Evolutionary conservation across 2,329 filamentous ascomycete species (phyloP).

Genomic region (Aspergillus hortae): DNA sequence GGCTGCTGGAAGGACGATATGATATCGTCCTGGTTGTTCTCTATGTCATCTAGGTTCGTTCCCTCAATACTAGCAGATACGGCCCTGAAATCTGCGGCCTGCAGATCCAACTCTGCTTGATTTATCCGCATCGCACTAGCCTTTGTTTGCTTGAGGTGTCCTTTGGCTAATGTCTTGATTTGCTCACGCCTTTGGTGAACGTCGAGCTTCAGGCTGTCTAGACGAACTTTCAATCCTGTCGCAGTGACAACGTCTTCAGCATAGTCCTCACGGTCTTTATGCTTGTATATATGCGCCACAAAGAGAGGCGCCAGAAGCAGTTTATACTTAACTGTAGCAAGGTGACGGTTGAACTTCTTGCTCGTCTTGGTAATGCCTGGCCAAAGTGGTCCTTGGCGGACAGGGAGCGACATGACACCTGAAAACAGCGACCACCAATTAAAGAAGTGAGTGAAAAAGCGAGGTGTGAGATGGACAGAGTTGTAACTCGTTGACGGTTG

Average conservation of each 20-base stretch:
- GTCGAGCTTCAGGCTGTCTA: slow-evolving; percentile 97
- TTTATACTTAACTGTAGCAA: slow-evolving; percentile 99
- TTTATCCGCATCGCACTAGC: slow-evolving; percentile 96
- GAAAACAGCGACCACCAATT: slow-evolving; percentile 97
- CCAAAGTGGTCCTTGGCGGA: slow-evolving; percentile 88
- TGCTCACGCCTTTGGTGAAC: slow-evolving; percentile 91
- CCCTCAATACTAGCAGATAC: slow-evolving; percentile 86
- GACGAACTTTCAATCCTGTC: slow-evolving; percentile 90
- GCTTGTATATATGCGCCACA: slow-evolving; percentile 96
- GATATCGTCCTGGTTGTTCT: slow-evolving; percentile 56
- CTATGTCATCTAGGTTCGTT: slow-evolving; percentile 72
- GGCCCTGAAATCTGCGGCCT: slow-evolving; percentile 86
- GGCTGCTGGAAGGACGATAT: slow-evolving; percentile 55
- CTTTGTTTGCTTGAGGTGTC: slow-evolving; percentile 69
- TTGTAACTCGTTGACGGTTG: slow-evolving; percentile 90
- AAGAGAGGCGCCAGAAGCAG: slow-evolving; percentile 87
- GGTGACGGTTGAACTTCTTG: slow-evolving; percentile 95
- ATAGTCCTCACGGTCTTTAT: slow-evolving; percentile 90
- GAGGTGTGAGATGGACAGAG: slow-evolving; percentile 86
- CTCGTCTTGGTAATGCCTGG: slow-evolving; percentile 91
- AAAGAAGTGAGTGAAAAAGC: slow-evolving; percentile 98
- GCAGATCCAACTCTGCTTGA: slow-evolving; percentile 85
- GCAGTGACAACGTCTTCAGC: slow-evolving; percentile 75
- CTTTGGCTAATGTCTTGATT: slow-evolving; percentile 77
- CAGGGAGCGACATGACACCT: slow-evolving; percentile 87